These are phyloP conservation scores for Colletotrichum destructivum DNA, from an alignment of 2,329 filamentous ascomycete genomes.

Conservation along the genomic window DNA sequence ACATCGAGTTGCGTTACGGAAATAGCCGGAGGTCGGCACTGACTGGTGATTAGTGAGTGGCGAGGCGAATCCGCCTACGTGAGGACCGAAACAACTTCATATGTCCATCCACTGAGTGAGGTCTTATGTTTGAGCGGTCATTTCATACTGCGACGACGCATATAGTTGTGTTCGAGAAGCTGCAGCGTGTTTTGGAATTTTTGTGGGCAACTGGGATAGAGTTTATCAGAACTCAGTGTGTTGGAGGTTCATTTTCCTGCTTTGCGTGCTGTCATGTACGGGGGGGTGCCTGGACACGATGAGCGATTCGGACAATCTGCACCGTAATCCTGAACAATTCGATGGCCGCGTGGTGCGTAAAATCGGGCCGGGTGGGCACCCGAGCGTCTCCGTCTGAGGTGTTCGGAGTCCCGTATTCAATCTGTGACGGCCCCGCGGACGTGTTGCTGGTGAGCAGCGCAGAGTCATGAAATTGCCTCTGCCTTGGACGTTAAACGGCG, in stretches of 20 bases:
- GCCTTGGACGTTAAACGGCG: constrained; percentile 34
- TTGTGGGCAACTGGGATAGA: constrained; percentile 33
- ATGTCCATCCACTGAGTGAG: neutral
- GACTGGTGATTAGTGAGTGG: constrained; percentile 1
- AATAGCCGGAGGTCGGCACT: neutral
- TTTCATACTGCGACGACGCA: constrained; percentile 3
- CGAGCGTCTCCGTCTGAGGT: constrained; percentile 15
- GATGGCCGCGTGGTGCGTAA: constrained; percentile 13
- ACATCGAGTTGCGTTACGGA: neutral
- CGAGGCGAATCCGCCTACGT: neutral
- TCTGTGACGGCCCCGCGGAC: constrained; percentile 12
- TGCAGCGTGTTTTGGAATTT: constrained; percentile 23
- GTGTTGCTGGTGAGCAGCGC: constrained; percentile 1
- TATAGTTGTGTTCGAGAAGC: constrained; percentile 13
- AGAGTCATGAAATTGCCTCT: constrained; percentile 30
- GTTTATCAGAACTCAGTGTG: constrained; percentile 14
- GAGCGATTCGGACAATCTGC: constrained; percentile 17
- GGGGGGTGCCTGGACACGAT: constrained; percentile 14
- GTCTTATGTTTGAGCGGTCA: neutral
- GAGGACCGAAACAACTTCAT: neutral
- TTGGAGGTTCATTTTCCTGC: constrained; percentile 23
- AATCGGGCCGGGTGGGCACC: constrained; percentile 22
- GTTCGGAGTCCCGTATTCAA: constrained; percentile 20
- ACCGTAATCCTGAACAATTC: neutral
- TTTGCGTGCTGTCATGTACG: constrained; percentile 6